These are phyloP conservation scores for Jackrogersella multiformis DNA, from an alignment of 495 filamentous ascomycete genomes.

Conservation along the genomic window DNA sequence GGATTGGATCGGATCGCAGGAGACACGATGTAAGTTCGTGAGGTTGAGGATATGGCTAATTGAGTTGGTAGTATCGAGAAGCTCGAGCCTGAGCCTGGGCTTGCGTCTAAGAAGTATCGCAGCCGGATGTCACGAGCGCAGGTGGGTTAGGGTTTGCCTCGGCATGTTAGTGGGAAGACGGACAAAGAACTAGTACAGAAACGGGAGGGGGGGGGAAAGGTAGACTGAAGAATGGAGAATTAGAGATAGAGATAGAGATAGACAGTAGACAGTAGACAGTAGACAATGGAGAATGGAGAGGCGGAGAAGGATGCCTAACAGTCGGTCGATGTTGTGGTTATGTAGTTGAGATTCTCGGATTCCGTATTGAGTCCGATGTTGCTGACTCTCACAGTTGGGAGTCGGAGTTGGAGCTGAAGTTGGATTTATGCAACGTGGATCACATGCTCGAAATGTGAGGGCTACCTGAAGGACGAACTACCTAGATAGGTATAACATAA, in stretches of 20 bases:
- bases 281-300: neutral
- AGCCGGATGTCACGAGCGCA: neutral
- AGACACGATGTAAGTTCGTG: neutral
- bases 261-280: no score
- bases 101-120: constrained; percentile 2
- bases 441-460: neutral
- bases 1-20: no score
- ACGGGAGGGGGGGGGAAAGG: no score
- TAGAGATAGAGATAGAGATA: neutral
- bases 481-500: no score
- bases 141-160: neutral
- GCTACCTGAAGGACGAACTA: neutral
- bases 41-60: constrained; percentile 1
- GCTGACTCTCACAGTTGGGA: constrained; percentile 3
- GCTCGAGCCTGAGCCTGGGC: no score
- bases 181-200: constrained; percentile 8
- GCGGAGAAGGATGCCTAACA: constrained; percentile 16
- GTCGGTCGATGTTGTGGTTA: constrained; percentile 3
- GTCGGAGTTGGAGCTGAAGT: neutral
- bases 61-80: neutral
- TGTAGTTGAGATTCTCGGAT: constrained; percentile 21
- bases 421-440: constrained; percentile 7
- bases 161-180: constrained; percentile 7
- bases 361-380: constrained; percentile 15
- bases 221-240: neutral